Conservation (phyloP, 2,329 filamentous ascomycete genomes). For the Paecilomyces sp. region DNA sequence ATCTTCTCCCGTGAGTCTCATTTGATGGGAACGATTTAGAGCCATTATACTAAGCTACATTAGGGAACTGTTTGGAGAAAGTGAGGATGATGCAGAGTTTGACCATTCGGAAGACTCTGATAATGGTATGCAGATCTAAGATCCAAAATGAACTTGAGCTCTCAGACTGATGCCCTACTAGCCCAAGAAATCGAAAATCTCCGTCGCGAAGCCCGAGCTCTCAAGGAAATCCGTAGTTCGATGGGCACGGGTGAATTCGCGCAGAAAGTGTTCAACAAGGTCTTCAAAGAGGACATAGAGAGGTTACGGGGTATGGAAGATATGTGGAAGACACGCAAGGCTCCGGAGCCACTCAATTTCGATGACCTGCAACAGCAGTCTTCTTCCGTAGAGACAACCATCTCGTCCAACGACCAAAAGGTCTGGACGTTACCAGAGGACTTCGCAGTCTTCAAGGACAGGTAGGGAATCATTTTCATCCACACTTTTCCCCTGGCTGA, state of each 20-base stretch:
- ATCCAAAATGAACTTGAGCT: not conserved
- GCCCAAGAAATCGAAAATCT: slow-evolving; percentile 81
- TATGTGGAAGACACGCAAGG: slow-evolving; percentile 84
- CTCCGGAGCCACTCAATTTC: slow-evolving; percentile 68
- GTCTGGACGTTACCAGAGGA: slow-evolving; percentile 81
- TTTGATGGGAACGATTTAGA: not conserved
- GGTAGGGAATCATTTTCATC: slow-evolving; percentile 23
- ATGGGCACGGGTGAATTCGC: slow-evolving; percentile 74
- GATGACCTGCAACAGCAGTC: slow-evolving; percentile 51
- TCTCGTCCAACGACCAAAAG: slow-evolving; percentile 62
- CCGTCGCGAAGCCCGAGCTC: slow-evolving; percentile 70
- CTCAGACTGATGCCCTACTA: slow-evolving; percentile 19
- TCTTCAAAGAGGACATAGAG: slow-evolving; percentile 78
- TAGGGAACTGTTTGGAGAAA: slow-evolving; percentile 80
- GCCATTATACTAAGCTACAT: slow-evolving; percentile 16
- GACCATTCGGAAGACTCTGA: slow-evolving; percentile 75
- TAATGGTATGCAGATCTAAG: slow-evolving; percentile 50
- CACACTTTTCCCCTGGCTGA: slow-evolving; percentile 6
- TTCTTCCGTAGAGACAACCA: slow-evolving; percentile 43
- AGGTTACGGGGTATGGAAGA: slow-evolving; percentile 81
- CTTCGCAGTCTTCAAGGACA: slow-evolving; percentile 77
- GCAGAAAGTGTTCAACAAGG: slow-evolving; percentile 81
- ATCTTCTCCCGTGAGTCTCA: slow-evolving; percentile 64
- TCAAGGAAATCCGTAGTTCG: slow-evolving; percentile 74
- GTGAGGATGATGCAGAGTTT: slow-evolving; percentile 76